Conservation (phyloP, 441 rosid species). For the Flueggea neowawraea region DNA sequence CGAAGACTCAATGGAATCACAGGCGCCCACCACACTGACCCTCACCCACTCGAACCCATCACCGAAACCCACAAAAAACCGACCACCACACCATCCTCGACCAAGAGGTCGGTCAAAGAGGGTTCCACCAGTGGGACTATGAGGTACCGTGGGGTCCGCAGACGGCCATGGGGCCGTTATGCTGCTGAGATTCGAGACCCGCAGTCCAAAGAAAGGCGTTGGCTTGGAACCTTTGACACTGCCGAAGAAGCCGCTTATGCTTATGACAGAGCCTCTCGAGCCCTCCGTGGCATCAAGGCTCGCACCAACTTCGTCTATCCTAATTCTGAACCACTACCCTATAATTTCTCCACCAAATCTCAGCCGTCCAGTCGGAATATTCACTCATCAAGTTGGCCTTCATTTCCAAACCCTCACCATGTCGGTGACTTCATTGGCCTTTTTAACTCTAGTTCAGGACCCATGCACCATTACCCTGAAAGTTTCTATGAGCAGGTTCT, state of each 20-base stretch:
- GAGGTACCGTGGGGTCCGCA: conserved; percentile 92
- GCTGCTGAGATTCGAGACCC: conserved; percentile 99
- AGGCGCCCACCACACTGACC: conserved; percentile 10
- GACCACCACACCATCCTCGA: conserved; percentile 15
- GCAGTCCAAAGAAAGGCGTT: conserved; percentile 75
- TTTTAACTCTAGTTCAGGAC: no score
- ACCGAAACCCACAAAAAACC: conserved; percentile 12
- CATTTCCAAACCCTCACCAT: no score
- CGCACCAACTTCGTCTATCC: conserved; percentile 85
- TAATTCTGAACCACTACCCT: no score
- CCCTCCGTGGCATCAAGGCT: conserved; percentile 84
- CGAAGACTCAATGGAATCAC: conserved; percentile 36
- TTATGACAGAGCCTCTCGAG: conserved; percentile 81
- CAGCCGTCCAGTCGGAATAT: no score
- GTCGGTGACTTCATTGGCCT: no score
- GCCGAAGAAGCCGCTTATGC: conserved; percentile 98
- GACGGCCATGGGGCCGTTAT: conserved; percentile 96
- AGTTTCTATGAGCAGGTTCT: conserved; percentile 14
- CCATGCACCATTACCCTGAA: no score
- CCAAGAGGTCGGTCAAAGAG: conserved; percentile 45
- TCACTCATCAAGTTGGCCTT: no score
- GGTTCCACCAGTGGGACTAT: conserved; percentile 26
- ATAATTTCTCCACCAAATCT: no score
- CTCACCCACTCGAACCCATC: conserved; percentile 13
- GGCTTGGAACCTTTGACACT: conserved; percentile 97